A percentile compares a stretch with the other conserved stretches of the same genome.
Evolutionary conservation across 208 protist genomes (phyloP).

Genomic region (Leishmania lainsoni): DNA sequence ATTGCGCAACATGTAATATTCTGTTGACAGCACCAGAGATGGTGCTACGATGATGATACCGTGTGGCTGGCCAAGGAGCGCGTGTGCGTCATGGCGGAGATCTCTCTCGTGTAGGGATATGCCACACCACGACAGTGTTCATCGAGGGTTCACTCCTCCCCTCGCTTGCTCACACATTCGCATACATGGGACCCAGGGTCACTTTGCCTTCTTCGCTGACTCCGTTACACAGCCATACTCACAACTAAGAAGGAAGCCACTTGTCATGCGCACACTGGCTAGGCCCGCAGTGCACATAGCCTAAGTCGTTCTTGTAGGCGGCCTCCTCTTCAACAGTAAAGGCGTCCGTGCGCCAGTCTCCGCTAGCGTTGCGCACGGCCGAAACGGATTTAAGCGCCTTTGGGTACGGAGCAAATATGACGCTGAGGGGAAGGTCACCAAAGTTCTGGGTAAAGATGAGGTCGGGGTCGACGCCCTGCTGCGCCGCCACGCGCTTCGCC

Average conservation of each 20-base stretch:
- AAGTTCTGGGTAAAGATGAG: conserved; percentile 81
- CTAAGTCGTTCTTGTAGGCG: conserved; percentile 82
- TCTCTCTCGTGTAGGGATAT: background rate
- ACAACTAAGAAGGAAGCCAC: conserved; percentile 21
- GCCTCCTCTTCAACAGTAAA: conserved; percentile 82
- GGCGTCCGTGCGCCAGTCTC: conserved; percentile 83
- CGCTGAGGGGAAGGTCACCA: conserved; percentile 72
- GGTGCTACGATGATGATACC: background rate
- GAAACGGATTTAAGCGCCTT: conserved; percentile 74
- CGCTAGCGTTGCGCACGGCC: conserved; percentile 71
- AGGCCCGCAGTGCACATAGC: conserved; percentile 57
- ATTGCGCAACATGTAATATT: background rate
- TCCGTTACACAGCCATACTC: background rate
- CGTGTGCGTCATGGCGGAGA: background rate
- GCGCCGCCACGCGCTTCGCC: conserved; percentile 69
- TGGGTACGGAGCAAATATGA: conserved; percentile 76
- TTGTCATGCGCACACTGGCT: conserved; percentile 70
- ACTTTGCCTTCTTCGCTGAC: background rate
- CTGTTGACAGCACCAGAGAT: background rate
- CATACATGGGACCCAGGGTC: too few relatives aligned
- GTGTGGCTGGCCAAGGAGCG: background rate
- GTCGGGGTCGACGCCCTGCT: conserved; percentile 83
- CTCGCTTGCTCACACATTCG: background rate
- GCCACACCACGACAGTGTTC: background rate
- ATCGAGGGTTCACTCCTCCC: background rate